Evolutionary conservation across 2,329 filamentous ascomycete genomes (phyloP), one percentile per base, ranked within the genome.

Genomic region (Diplodia seriata): DNA sequence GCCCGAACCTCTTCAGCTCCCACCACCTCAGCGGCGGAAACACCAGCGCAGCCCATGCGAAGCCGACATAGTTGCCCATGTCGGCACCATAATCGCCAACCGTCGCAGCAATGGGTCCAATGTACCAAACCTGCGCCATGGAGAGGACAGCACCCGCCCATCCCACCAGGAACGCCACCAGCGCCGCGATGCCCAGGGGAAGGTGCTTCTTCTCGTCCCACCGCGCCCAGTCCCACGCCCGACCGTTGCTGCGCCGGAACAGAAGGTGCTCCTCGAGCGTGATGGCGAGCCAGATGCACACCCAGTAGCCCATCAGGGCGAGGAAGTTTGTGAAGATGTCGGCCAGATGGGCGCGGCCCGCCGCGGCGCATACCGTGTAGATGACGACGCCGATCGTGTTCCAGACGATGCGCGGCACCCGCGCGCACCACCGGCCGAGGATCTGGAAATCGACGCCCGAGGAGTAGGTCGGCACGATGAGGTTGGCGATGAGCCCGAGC

Each of bases 41-140:
- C 2, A 88, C 81, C 5, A 89, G 53, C 2, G 79, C 85, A 4
- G 86, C 85, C 86, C 85, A 89, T 0, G 82, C 81, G 72, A 88
- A 88, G 1, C 85, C 86, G 47, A 89, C 84, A 70, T 86, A 87
- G 49, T 86, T 86, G 1, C 86, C 86, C 84, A 88, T 86, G 78
- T 89, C 86, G 57, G 82, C 86, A 20, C 86, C 86, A 74, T 85
- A 83, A 23, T 84, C 84, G 0, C 87, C 86, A 20, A 89, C 84
- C 64, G 84, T 76, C 56, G 79, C 80, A 3, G 87, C 87, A 68
- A 90, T 77, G 0, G 89, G 89, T 1, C 89, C 89, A 69, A 87
- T 85, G 76, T 89, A 91, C 85, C 88, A 91, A 3, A 86, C 85
- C 79, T 92, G 89, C 26, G 86, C 86, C 89, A 91, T 91, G 69